Conservation (phyloP, 2,329 filamentous ascomycete genomes). For the Alternaria gansuensis region DNA sequence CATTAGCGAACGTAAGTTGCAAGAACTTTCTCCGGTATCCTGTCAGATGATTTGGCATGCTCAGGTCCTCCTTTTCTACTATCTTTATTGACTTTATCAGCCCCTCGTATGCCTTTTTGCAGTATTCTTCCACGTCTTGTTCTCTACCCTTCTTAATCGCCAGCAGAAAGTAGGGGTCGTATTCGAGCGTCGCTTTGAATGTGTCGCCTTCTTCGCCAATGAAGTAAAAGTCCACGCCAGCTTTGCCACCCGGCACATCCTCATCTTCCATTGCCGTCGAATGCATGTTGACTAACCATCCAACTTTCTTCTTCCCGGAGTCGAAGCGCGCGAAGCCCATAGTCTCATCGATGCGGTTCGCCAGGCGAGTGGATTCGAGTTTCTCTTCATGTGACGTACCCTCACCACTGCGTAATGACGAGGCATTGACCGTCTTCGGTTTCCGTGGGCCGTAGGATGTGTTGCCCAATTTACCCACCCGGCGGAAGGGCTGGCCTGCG, state of each 20-base stretch:
- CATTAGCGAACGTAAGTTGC: conserved; percentile 86
- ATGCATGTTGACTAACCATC: conserved; percentile 97
- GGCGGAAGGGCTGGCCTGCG: conserved; percentile 53
- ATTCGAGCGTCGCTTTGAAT: conserved; percentile 96
- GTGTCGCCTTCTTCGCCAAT: conserved; percentile 77
- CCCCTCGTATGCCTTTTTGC: conserved; percentile 79
- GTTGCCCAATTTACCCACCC: conserved; percentile 55
- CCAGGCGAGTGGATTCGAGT: conserved; percentile 82
- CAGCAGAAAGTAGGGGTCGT: conserved; percentile 95
- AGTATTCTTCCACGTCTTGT: conserved; percentile 95
- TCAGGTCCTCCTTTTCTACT: conserved; percentile 90
- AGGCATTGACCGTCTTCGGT: conserved; percentile 81
- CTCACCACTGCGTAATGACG: conserved; percentile 77
- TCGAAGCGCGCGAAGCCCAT: conserved; percentile 96
- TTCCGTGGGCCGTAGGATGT: conserved; percentile 62
- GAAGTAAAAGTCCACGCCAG: conserved; percentile 97
- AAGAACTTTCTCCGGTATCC: conserved; percentile 90
- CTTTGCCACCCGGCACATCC: conserved; percentile 81
- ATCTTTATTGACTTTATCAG: conserved; percentile 79
- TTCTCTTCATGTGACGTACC: conserved; percentile 92
- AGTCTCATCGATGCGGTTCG: conserved; percentile 88
- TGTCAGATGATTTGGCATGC: conserved; percentile 93
- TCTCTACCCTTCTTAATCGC: conserved; percentile 89
- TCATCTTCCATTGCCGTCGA: conserved; percentile 86
- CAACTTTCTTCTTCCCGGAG: conserved; percentile 80